These are phyloP conservation scores for Letharia columbiana DNA, from an alignment of 495 filamentous ascomycete genomes.

Conservation along the genomic window DNA sequence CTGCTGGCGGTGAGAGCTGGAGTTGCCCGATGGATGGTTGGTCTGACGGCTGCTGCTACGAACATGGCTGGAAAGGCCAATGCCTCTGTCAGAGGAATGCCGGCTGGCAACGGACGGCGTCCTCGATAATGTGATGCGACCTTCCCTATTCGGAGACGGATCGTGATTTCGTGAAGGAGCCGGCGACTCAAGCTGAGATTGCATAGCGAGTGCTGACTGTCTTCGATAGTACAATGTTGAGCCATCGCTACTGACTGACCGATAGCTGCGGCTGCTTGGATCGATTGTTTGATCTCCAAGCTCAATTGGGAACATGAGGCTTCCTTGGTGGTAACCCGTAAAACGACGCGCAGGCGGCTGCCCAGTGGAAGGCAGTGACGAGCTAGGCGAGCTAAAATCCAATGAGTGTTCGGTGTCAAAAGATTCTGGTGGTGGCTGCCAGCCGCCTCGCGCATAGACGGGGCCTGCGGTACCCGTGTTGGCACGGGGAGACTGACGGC, in stretches of 20 bases:
- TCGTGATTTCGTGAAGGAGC: neutral
- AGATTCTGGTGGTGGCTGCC: neutral
- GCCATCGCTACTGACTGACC: neutral
- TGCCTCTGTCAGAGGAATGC: neutral
- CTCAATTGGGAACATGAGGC: neutral
- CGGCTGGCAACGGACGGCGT: neutral
- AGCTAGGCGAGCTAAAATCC: neutral
- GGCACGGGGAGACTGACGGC: neutral
- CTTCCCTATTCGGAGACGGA: neutral
- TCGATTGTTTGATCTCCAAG: neutral
- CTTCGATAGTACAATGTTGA: neutral
- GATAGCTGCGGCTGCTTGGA: conserved; percentile 3
- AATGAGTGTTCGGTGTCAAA: neutral
- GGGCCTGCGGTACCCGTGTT: neutral
- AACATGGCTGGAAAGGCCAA: conserved; percentile 9
- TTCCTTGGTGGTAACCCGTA: neutral
- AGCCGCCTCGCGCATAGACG: conserved; percentile 1
- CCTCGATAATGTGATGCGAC: neutral
- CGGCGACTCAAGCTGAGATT: neutral
- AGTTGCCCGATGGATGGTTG: neutral
- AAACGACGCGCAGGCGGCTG: neutral
- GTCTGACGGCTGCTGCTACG: conserved; percentile 9
- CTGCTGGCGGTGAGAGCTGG: neutral
- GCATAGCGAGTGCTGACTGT: neutral
- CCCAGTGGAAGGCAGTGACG: neutral